phyloP scores from a whole-genome alignment of 257 asterid genomes.

The Primulina huaijiensis region DNA sequence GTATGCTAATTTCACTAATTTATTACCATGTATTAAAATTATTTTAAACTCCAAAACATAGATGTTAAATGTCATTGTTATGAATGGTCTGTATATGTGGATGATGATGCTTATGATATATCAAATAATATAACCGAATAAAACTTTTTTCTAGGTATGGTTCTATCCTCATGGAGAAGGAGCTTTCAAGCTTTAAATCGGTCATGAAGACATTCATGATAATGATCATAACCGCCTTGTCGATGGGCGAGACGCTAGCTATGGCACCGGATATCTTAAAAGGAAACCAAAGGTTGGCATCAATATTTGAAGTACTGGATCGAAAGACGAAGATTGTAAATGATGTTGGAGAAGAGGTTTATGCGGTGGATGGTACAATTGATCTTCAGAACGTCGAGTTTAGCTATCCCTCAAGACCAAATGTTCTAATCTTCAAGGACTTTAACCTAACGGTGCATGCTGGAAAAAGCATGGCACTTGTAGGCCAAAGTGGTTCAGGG shows the following conservation, averaged over 20 bases:
- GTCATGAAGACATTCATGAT: conserved; percentile 94
- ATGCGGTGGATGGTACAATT: conserved; percentile 59
- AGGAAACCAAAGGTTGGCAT: conserved; percentile 86
- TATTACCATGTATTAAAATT: too few species aligned
- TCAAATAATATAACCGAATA: too few species aligned
- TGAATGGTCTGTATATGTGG: too few species aligned
- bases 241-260: conserved; percentile 97
- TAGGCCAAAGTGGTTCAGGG: conserved; percentile 98
- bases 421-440: conserved; percentile 70
- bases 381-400: conserved; percentile 83
- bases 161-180: conserved; percentile 80
- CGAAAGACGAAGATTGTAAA: conserved; percentile 63
- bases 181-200: conserved; percentile 72
- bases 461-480: conserved; percentile 89
- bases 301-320: conserved; percentile 82
- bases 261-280: conserved; percentile 98
- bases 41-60: too few species aligned
- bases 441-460: conserved; percentile 69
- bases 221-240: conserved; percentile 79
- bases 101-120: too few species aligned
- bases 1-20: conserved; percentile 36
- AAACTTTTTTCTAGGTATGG: conserved; percentile 57
- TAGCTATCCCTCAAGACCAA: conserved; percentile 90
- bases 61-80: too few species aligned
- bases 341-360: conserved; percentile 76